A percentile compares a stretch with the other conserved stretches of the same genome.
Conservation (phyloP, 2,329 filamentous ascomycete genomes). For the Cadophora gregata region DNA sequence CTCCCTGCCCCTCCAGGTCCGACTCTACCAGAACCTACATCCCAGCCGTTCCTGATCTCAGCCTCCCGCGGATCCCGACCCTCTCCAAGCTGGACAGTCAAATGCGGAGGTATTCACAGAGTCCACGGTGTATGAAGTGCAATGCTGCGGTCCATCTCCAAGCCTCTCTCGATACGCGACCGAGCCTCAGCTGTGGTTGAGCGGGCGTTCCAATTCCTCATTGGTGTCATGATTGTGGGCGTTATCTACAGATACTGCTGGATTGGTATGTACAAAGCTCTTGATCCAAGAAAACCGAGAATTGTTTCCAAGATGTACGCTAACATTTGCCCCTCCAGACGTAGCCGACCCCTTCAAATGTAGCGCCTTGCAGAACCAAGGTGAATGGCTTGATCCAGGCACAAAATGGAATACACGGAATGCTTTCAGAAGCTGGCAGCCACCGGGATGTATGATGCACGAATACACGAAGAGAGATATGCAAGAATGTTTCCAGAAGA, state of each 20-base stretch:
- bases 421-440: constrained; percentile 60
- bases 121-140: constrained; percentile 14
- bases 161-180: constrained; percentile 14
- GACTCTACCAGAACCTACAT: not conserved
- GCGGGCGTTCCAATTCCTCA: constrained; percentile 32
- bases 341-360: constrained; percentile 59
- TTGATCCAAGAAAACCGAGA: no score
- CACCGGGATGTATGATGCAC: constrained; percentile 63
- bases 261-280: constrained; percentile 34
- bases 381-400: constrained; percentile 54
- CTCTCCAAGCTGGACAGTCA: constrained; percentile 5
- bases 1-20: not conserved
- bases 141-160: constrained; percentile 23
- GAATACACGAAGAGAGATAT: constrained; percentile 60
- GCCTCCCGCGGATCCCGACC: not conserved
- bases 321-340: constrained; percentile 34
- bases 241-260: constrained; percentile 43
- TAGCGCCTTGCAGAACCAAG: constrained; percentile 55
- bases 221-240: constrained; percentile 33
- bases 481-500: constrained; percentile 56
- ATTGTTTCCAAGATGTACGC: not conserved
- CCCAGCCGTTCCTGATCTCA: not conserved
- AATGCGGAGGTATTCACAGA: constrained; percentile 15
- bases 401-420: constrained; percentile 36
- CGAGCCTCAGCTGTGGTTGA: constrained; percentile 23